Evolutionary conservation across 139 green algal genomes (phyloP).

Genomic region (Pedinophyceae sp.): DNA sequence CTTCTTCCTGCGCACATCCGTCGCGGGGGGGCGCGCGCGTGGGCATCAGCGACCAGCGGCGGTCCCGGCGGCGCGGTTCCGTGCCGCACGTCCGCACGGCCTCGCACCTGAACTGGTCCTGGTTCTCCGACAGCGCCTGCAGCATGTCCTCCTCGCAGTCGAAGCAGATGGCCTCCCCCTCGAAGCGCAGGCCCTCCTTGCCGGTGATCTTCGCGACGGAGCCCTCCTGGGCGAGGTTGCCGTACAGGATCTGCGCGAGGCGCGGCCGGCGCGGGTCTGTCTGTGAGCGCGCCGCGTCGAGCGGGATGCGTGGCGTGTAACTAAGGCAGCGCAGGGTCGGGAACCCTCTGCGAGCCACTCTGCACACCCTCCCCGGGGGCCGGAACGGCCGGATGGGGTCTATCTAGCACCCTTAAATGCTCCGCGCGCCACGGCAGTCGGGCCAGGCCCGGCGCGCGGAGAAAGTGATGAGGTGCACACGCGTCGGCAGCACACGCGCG

Average conservation of each 20-base stretch:
- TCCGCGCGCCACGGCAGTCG: too few species aligned
- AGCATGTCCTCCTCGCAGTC: slow-evolving; percentile 95
- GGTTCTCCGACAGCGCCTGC: slow-evolving; percentile 55
- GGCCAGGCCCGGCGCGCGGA: too few species aligned
- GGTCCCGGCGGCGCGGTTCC: background rate
- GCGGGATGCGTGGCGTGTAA: too few species aligned
- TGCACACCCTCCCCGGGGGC: too few species aligned
- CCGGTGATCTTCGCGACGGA: slow-evolving; percentile 97
- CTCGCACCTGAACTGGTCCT: slow-evolving; percentile 41
- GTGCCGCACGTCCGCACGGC: background rate
- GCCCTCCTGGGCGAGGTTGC: slow-evolving; percentile 83
- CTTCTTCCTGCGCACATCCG: slow-evolving; percentile 19
- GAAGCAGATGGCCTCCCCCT: slow-evolving; percentile 66
- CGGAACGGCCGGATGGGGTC: too few species aligned
- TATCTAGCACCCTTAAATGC: too few species aligned
- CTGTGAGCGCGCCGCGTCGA: too few species aligned
- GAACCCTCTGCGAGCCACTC: too few species aligned
- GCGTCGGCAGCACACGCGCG: too few species aligned
- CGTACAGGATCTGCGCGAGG: slow-evolving; percentile 80
- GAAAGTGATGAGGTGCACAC: too few species aligned
- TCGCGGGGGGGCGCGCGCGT: background rate
- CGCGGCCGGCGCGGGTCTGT: slow-evolving; percentile 20
- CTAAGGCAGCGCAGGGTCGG: too few species aligned
- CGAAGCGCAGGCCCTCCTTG: slow-evolving; percentile 48
- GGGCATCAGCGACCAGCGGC: too few species aligned